phyloP scores from a whole-genome alignment of 116 monocot species.

The Posidonia oceanica region DNA sequence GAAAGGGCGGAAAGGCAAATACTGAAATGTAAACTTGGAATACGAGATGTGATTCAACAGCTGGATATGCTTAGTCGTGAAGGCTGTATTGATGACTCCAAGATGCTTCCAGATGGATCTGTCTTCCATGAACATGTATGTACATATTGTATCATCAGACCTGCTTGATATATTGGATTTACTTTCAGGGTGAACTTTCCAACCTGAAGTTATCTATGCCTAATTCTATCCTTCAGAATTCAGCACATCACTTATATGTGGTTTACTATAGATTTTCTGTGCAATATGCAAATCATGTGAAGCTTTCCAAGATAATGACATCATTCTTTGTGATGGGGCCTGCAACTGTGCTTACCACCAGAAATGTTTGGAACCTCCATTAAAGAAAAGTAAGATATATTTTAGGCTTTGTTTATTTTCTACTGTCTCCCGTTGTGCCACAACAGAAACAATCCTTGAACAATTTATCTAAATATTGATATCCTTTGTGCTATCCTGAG shows the following conservation, averaged over 20 bases:
- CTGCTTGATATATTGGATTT: too few species aligned
- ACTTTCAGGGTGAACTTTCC: background rate
- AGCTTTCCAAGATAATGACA: slow-evolving; percentile 65
- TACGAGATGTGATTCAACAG: slow-evolving; percentile 59
- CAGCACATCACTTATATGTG: background rate
- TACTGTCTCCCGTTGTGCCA: background rate
- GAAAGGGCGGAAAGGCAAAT: slow-evolving; percentile 72
- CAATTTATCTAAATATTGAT: too few species aligned
- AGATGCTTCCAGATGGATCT: slow-evolving; percentile 53
- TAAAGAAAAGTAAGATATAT: slow-evolving; percentile 42
- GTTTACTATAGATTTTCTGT: slow-evolving; percentile 42
- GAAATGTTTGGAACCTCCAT: slow-evolving; percentile 64
- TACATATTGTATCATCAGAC: background rate
- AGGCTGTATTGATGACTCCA: slow-evolving; percentile 45
- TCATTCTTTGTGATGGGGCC: slow-evolving; percentile 56
- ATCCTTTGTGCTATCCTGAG: too few species aligned
- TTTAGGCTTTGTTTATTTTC: background rate
- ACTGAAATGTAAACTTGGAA: slow-evolving; percentile 70
- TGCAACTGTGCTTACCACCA: slow-evolving; percentile 77
- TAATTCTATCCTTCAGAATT: background rate
- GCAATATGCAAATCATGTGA: slow-evolving; percentile 65
- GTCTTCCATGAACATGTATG: slow-evolving; percentile 60
- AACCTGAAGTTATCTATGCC: background rate
- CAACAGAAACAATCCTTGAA: too few species aligned
- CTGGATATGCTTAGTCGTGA: slow-evolving; percentile 51